phyloP scores from a whole-genome alignment of 2,329 filamentous ascomycete species.

The Elsinoe perseae region DNA sequence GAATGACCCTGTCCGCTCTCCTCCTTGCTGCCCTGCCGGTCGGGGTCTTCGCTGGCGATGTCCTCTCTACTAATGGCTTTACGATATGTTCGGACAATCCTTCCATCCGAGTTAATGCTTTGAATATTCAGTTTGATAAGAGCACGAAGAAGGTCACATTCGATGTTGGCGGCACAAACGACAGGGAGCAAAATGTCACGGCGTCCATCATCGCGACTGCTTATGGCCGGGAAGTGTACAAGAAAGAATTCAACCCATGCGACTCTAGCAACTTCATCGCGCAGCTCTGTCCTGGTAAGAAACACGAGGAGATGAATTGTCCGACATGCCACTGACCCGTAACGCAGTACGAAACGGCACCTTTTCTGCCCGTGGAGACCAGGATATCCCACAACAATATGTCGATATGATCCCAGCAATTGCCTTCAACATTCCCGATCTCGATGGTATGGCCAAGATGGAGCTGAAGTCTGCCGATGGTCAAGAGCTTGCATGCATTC shows the following conservation, averaged over 20 bases:
- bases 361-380: slow-evolving; percentile 65
- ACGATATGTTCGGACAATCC: slow-evolving; percentile 57
- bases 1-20: slow-evolving; percentile 23
- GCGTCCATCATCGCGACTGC: slow-evolving; percentile 69
- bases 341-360: not conserved
- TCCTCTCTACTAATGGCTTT: slow-evolving; percentile 76
- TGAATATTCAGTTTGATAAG: slow-evolving; percentile 74
- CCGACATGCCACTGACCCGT: not conserved
- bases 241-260: slow-evolving; percentile 78
- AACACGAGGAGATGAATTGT: no score
- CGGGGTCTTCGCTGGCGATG: slow-evolving; percentile 55
- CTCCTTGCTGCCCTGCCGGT: slow-evolving; percentile 32
- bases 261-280: slow-evolving; percentile 56
- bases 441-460: slow-evolving; percentile 76
- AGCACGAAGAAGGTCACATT: slow-evolving; percentile 66
- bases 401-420: slow-evolving; percentile 74
- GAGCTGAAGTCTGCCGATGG: slow-evolving; percentile 57
- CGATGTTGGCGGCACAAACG: slow-evolving; percentile 71
- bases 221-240: slow-evolving; percentile 76
- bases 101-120: slow-evolving; percentile 60
- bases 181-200: slow-evolving; percentile 67
- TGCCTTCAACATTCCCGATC: slow-evolving; percentile 83
- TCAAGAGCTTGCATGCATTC: slow-evolving; percentile 68
- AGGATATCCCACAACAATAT: slow-evolving; percentile 63
- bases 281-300: slow-evolving; percentile 69